Evolutionary conservation across 2,329 filamentous ascomycete species (phyloP), one percentile per base, ranked within the genome.

Genomic region (Ophiocordyceps polyrhachis-furcata): DNA sequence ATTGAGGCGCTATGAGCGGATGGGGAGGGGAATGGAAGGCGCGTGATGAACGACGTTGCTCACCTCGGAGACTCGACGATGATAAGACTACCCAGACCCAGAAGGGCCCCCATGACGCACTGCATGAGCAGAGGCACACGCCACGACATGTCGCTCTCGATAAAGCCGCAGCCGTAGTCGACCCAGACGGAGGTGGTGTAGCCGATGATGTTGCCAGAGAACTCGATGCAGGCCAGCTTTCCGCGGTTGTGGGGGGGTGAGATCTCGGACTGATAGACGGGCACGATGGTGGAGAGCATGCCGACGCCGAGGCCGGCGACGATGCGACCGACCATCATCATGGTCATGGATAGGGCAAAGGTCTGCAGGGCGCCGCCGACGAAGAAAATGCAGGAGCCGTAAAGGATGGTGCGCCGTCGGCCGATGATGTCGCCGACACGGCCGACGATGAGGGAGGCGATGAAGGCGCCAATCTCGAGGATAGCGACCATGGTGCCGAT

Each of bases 131-230:
- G 66, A 1, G 91, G 91, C 41, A 95, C 55, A 43, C 91, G 83
- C 91, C 91, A 98, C 2, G 91, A 86, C 66, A 81, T 73, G 60
- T 96, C 70, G 55, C 70, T 84, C 49, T 85, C 63, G 57, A 98
- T 96, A 58, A 73, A 95, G 47, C 84, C 91, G 63, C 88, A 95
- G 55, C 91, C 89, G 64, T 96, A 98, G 62, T 98, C 91, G 25
- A 96, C 89, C 91, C 91, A 98, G 20, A 96, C 89, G 53, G 89
- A 96, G 44, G 86, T 87, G 45, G 89, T 82, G 60, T 98, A 98
- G 29, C 91, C 91, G 49, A 85, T 81, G 50, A 98, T 93, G 63
- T 98, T 98, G 45, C 91, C 91, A 0, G 89, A 89, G 58, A 96
- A 98, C 61, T 98, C 91, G 52, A 98, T 96, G 61, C 91, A 96